Conservation (phyloP, 176 grass and related monocot species). For the Lolium rigidum region DNA sequence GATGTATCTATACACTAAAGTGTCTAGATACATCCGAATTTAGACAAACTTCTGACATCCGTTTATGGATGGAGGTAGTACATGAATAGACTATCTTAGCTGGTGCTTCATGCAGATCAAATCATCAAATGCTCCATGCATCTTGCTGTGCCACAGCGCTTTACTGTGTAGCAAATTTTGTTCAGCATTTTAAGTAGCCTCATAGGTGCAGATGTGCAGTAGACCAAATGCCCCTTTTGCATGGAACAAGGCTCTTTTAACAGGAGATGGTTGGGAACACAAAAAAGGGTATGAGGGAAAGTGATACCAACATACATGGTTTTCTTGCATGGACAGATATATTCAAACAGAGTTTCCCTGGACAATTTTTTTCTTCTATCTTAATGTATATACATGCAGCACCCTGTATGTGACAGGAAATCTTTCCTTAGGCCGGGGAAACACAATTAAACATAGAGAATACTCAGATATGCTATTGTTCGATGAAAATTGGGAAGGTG, state of each 20-base stretch:
- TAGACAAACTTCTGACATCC: too few species aligned
- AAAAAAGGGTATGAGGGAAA: neutral
- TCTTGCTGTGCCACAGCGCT: neutral
- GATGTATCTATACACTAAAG: too few species aligned
- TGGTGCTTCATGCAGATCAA: conserved; percentile 2
- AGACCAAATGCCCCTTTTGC: neutral
- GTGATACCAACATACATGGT: neutral
- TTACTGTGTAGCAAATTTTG: neutral
- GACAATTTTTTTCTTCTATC: neutral
- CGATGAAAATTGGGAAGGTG: conserved; percentile 23
- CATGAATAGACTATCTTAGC: neutral
- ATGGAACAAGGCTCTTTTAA: neutral
- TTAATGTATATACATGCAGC: neutral
- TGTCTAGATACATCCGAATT: too few species aligned
- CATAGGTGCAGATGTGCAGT: neutral
- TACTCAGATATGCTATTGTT: conserved; percentile 13
- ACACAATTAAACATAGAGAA: neutral
- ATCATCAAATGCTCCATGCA: neutral
- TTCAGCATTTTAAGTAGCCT: neutral
- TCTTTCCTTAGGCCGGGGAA: neutral
- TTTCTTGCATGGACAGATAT: conserved; percentile 9
- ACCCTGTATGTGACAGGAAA: neutral
- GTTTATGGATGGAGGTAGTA: neutral
- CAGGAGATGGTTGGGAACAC: neutral
- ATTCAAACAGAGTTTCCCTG: neutral